Base-by-base conservation (phyloP, 805 yeast species). In the Grigorovia transvaalensis region DNA sequence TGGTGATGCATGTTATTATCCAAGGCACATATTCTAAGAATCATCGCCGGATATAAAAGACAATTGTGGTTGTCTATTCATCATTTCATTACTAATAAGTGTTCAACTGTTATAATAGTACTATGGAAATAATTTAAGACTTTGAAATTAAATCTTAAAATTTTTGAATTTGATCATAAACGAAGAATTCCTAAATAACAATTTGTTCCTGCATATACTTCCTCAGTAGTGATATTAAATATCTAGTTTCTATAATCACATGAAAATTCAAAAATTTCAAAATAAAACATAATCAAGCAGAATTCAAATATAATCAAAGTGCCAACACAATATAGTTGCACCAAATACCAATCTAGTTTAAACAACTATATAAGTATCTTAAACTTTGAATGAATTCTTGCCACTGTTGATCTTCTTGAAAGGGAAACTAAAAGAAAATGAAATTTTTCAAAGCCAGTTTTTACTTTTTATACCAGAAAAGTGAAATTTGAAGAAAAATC, bases 1-100 rank as follows among this genome's bases (percentile, higher is more conserved):
- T 88, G 96, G 96, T 88, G 95, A 88, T 88, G 96, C 96, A 88
- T 88, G 96, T 80, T 71, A 59, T 73, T 73, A 79, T 82, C 86
- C 85, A 72, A 71, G 85, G 93, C 83, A 82, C 93, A 86, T 76
- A 75, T 67, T 70, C 65, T 43, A 52, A 53, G 65, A 66, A 68
- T 67, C 71, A 68, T 68, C 71, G 69, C 70, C 69, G 70, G 71
- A 67, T 65, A 55, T 52, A 55, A 58, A 63, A 63, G 65, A 62
- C 64, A 57, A 59, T 56, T 61, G 70, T 65, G 70, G 69, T 55
- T 38, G 64, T 61, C 67, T 77, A 59, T 65, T 68, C 71, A 68
- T 67, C 71, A 65, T 54, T 56, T 55, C 45, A 50, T 47, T 51
- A 23, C 47, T 41, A 38, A 44, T 46, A 41, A 44, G 46, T 23